These are phyloP conservation scores for Termitomyces sp. DNA, from an alignment of 768 basidiomycete genomes.

Conservation along the genomic window DNA sequence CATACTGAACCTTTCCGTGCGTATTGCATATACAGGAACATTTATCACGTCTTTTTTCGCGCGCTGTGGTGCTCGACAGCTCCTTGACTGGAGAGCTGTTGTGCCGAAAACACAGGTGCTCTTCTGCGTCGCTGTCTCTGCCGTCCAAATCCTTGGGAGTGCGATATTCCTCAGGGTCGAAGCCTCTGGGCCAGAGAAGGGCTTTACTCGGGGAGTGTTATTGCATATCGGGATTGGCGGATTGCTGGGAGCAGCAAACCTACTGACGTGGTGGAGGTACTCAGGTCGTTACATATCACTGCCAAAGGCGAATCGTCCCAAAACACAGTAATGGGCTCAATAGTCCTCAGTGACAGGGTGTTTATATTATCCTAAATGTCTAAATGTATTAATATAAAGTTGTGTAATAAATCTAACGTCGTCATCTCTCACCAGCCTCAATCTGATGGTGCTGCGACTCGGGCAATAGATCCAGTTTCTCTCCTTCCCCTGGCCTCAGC, in stretches of 20 bases:
- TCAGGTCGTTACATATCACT: conserved; percentile 15
- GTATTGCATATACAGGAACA: conserved; percentile 45
- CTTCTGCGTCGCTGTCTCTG: conserved; percentile 22
- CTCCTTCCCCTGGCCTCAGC: neutral
- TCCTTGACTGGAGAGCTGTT: conserved; percentile 9
- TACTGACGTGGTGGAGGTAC: conserved; percentile 19
- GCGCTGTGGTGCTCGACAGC: conserved; percentile 20
- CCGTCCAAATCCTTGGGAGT: conserved; percentile 22
- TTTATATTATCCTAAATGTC: neutral
- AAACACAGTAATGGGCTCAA: conserved; percentile 8
- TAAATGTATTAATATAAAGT: neutral
- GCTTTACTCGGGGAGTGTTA: conserved; percentile 23
- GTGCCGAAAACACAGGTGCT: conserved; percentile 8
- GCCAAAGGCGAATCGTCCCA: conserved; percentile 4
- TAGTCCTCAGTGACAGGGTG: neutral
- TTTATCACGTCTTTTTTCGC: conserved; percentile 10
- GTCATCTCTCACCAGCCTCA: neutral
- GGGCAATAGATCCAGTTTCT: neutral
- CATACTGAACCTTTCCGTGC: conserved; percentile 55
- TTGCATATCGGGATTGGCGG: conserved; percentile 30
- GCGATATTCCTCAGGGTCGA: conserved; percentile 17
- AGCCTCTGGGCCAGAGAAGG: conserved; percentile 16
- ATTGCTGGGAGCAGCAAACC: conserved; percentile 11
- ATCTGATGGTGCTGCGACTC: conserved; percentile 1
- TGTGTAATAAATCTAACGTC: neutral